Percentiles rank a stretch among this genome's conserved stretches.
Conservation (phyloP, 1,284 basidiomycete genomes). For the Chalciporus sp. region DNA sequence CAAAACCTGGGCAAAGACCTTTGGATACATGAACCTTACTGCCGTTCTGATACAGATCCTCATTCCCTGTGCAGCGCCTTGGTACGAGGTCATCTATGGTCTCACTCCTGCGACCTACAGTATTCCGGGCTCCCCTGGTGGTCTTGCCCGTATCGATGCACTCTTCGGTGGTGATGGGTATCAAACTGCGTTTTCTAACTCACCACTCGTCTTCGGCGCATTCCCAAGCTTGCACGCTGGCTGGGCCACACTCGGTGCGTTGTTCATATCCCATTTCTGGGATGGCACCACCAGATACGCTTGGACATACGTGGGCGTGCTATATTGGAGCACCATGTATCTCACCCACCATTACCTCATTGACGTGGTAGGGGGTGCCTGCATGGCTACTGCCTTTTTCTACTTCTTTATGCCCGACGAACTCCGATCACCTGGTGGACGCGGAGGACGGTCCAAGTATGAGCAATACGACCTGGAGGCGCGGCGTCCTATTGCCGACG, state of each 20-base stretch:
- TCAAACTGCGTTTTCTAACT: constrained; percentile 82
- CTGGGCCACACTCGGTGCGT: constrained; percentile 88
- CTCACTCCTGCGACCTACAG: constrained; percentile 92
- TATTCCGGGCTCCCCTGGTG: constrained; percentile 92
- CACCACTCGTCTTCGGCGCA: constrained; percentile 95
- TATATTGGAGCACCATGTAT: constrained; percentile 99
- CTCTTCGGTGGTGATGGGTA: constrained; percentile 84
- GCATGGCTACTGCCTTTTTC: constrained; percentile 86
- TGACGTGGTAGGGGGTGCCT: constrained; percentile 93
- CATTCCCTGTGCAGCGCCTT: constrained; percentile 93
- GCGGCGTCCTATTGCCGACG: constrained; percentile 43
- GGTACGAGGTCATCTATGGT: constrained; percentile 98
- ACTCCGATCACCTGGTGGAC: constrained; percentile 57
- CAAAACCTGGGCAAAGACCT: constrained; percentile 85
- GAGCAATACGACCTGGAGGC: constrained; percentile 69
- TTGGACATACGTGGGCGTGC: constrained; percentile 85
- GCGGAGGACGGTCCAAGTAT: constrained; percentile 59
- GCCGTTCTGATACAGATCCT: constrained; percentile 91
- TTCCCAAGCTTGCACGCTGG: constrained; percentile 95
- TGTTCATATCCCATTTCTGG: constrained; percentile 97
- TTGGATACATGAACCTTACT: constrained; percentile 92
- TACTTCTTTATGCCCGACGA: constrained; percentile 87
- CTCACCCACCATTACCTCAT: constrained; percentile 97
- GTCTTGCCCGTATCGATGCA: constrained; percentile 89
- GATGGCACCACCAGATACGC: constrained; percentile 68